Evolutionary conservation across 495 filamentous ascomycete species (phyloP).

Genomic region (Aspergillus bertholletiae): DNA sequence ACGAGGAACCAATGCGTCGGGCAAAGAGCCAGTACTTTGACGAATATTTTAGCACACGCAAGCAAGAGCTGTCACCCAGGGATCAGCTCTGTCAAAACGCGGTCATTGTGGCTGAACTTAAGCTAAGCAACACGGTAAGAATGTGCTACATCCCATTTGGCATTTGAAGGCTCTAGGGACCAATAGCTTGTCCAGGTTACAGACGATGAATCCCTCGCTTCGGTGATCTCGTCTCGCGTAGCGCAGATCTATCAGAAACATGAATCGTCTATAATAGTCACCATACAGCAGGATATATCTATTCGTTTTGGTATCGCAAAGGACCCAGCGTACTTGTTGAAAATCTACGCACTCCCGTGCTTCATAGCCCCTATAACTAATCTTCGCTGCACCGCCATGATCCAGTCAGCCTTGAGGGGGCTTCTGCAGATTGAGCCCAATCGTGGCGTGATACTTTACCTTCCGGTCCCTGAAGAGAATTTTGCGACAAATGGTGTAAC

Average conservation of each 20-base stretch:
- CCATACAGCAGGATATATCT: conserved; percentile 68
- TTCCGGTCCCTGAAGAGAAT: conserved; percentile 65
- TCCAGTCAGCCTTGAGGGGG: conserved; percentile 66
- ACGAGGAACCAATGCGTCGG: conserved; percentile 24
- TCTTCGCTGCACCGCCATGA: conserved; percentile 73
- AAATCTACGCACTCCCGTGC: conserved; percentile 66
- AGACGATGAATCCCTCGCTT: conserved; percentile 51
- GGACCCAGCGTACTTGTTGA: conserved; percentile 77
- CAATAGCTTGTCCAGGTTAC: conserved; percentile 25
- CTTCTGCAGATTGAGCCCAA: conserved; percentile 58
- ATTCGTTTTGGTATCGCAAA: conserved; percentile 70
- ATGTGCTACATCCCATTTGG: neutral
- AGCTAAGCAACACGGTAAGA: conserved; percentile 78
- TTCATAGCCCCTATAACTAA: conserved; percentile 74
- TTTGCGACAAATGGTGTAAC: conserved; percentile 69
- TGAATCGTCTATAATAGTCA: conserved; percentile 67
- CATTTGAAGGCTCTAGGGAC: neutral
- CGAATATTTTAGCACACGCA: conserved; percentile 55
- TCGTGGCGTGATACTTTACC: conserved; percentile 68
- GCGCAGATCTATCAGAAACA: conserved; percentile 70
- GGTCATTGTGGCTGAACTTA: conserved; percentile 73
- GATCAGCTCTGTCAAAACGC: conserved; percentile 63
- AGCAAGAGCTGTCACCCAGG: conserved; percentile 45
- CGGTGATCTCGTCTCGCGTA: conserved; percentile 63
- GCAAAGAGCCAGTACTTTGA: conserved; percentile 54